Evolutionary conservation across 169 alveolate genomes (phyloP).

Genomic region (Amoebophrya sp.): DNA sequence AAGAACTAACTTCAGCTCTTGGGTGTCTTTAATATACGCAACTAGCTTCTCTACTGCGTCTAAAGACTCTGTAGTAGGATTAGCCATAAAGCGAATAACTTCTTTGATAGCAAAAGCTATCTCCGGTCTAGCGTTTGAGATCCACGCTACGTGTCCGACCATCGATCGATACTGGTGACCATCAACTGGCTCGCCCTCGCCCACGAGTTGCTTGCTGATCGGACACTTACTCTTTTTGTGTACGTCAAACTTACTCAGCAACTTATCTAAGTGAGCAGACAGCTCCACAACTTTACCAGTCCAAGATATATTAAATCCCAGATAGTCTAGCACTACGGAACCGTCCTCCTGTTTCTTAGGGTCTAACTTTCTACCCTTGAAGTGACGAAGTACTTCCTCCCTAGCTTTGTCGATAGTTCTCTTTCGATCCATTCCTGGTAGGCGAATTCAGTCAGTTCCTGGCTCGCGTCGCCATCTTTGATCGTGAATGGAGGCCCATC

Average conservation of each 20-base stretch:
- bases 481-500: too few species aligned
- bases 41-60: neutral
- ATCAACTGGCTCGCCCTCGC: neutral
- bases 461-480: too few species aligned
- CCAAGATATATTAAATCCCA: neutral
- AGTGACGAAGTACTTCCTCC: neutral
- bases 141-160: neutral
- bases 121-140: neutral
- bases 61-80: neutral
- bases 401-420: neutral
- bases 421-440: too few species aligned
- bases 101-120: neutral
- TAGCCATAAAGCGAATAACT: neutral
- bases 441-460: too few species aligned
- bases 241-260: neutral
- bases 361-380: neutral
- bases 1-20: neutral
- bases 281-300: neutral
- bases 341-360: neutral
- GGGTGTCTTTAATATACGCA: neutral
- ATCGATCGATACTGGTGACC: neutral
- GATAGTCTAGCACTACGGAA: neutral
- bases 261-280: neutral
- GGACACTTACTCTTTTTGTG: neutral
- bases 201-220: neutral